A percentile compares a stretch with the other conserved stretches of the same genome.
Conservation (phyloP, 2,329 filamentous ascomycete species). For the Kalmusia sp. region DNA sequence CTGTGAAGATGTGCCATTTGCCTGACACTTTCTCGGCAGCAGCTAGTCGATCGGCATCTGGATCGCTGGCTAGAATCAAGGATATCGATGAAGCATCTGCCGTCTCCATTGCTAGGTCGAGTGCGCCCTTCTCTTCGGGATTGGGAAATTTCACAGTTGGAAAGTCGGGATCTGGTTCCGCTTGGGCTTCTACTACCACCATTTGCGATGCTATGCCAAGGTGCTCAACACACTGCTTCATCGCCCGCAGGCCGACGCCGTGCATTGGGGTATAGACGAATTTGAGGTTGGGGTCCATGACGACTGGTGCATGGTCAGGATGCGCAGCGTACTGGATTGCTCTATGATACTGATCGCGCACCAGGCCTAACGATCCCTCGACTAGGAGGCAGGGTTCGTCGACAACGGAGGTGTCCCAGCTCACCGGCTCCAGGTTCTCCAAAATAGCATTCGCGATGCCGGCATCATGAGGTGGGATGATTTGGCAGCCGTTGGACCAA, state of each 20-base stretch:
- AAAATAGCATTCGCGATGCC: slow-evolving; percentile 65
- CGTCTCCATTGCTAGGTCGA: slow-evolving; percentile 64
- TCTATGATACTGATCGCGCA: slow-evolving; percentile 53
- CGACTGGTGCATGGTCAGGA: slow-evolving; percentile 29
- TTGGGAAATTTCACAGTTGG: slow-evolving; percentile 71
- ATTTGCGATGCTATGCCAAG: slow-evolving; percentile 54
- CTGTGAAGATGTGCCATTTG: slow-evolving; percentile 67
- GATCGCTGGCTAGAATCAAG: slow-evolving; percentile 68
- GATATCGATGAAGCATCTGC: slow-evolving; percentile 58
- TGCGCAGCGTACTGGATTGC: slow-evolving; percentile 51
- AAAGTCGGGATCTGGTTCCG: slow-evolving; percentile 67
- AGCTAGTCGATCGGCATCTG: slow-evolving; percentile 70
- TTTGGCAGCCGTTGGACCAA: slow-evolving; percentile 70
- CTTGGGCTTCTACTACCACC: slow-evolving; percentile 58
- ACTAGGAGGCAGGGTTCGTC: slow-evolving; percentile 49
- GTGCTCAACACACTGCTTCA: slow-evolving; percentile 50
- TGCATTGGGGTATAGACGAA: slow-evolving; percentile 67
- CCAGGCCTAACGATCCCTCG: slow-evolving; percentile 50
- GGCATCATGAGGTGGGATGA: slow-evolving; percentile 67
- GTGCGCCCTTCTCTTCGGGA: slow-evolving; percentile 68
- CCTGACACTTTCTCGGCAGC: slow-evolving; percentile 65
- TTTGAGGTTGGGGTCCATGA: slow-evolving; percentile 35
- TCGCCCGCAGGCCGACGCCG: slow-evolving; percentile 59
- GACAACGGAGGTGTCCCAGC: slow-evolving; percentile 55
- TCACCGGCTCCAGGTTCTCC: slow-evolving; percentile 60